These are phyloP conservation scores for Rhododendron simsii DNA, from an alignment of 148 eudicot genomes.

Conservation along the genomic window DNA sequence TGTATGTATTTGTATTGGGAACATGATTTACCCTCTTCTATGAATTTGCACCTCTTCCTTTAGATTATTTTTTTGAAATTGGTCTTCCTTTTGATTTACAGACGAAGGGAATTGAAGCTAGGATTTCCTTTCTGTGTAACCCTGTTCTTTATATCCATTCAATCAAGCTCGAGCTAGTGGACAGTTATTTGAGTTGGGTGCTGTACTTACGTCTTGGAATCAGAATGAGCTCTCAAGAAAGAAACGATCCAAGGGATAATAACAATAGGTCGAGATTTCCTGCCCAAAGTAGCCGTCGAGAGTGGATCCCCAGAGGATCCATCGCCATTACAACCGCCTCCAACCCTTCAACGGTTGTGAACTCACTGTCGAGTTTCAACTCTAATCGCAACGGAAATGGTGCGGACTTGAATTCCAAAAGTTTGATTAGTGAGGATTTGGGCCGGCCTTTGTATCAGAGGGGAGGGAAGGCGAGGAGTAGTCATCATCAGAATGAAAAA, in stretches of 20 bases:
- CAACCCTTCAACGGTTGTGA: conserved; percentile 21
- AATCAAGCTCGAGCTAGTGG: background rate
- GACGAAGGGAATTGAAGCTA: background rate
- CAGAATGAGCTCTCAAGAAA: conserved; percentile 61
- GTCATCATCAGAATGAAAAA: conserved; percentile 24
- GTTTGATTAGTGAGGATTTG: conserved; percentile 26
- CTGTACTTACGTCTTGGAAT: conserved; percentile 1
- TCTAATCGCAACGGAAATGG: conserved; percentile 25
- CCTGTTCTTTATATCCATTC: background rate
- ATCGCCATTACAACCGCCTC: background rate
- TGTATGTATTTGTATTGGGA: background rate
- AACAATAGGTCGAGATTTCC: conserved; percentile 40
- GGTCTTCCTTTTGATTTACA: background rate
- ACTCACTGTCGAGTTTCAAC: conserved; percentile 15
- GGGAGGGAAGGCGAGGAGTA: conserved; percentile 26
- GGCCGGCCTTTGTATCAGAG: conserved; percentile 44
- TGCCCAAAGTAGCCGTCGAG: conserved; percentile 35
- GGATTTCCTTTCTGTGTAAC: conserved; percentile 2
- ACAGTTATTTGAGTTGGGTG: background rate
- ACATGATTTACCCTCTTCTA: no score
- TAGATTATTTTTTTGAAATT: background rate
- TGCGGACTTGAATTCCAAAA: conserved; percentile 13
- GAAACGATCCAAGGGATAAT: conserved; percentile 45
- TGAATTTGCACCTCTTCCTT: background rate
- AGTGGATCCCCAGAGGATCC: conserved; percentile 73